Evolutionary conservation across 305 asterid genomes (phyloP), one percentile per base, ranked within the genome.

Genomic region (Solanum hybrid): DNA sequence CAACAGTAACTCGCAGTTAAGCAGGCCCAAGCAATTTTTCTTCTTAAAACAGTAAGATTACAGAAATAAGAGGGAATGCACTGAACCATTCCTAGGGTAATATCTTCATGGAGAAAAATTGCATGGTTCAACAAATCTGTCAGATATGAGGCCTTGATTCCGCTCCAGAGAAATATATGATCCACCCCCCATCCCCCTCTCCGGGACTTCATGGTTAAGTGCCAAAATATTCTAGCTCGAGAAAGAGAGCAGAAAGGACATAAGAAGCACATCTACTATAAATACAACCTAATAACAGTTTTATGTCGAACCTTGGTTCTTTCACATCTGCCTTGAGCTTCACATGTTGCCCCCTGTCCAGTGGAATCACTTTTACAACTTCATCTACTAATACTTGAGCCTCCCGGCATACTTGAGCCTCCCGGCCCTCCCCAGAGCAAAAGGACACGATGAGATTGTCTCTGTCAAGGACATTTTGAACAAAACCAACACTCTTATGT

Each of bases 311-410:
- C 99, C 98, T 97, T 89, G 99, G 99, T 94, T 96, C 98, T 91
- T 90, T 89, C 90, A 97, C 97, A 92, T 97, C 98, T 90, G 94
- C 92, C 92, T 93, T 96, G 82, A 97, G 96, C 91, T 95, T 96
- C 89, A 97, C 99, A 86, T 96, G 99, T 91, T 97, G 99, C 90
- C 99, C 99, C 93, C 99, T 94, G 91, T 96, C 99, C 64, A 97
- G 92, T 40, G 99, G 98, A 92, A 97, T 95, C 89, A 97, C 96
- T 94, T 97, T 97, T 75, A 96, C 91, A 88, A 97, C 98, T 92
- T 97, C 99, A 90, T 92, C 94, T 88, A 89, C 93, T 87, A 93
- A 94, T 81, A 96, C 96, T 94, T 91, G 93, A 57, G 97, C 95
- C 18, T 85, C 98, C 89, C 97, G 93, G 34, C 96, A 94, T 77